These are phyloP conservation scores for Phytophthora pini DNA, from an alignment of 352 stramenopile genomes.

Conservation along the genomic window DNA sequence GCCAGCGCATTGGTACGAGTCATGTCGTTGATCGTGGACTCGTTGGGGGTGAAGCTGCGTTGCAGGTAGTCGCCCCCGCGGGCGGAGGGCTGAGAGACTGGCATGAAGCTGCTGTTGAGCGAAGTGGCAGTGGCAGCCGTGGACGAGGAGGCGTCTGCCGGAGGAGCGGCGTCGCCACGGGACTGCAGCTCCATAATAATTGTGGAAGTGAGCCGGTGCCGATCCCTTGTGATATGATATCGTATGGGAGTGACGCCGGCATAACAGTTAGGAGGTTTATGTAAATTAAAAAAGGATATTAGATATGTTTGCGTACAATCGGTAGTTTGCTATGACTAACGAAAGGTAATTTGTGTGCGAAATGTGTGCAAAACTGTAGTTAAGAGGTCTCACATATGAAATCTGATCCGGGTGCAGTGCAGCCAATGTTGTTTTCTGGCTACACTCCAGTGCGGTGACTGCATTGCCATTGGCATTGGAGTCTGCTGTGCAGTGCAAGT, in stretches of 20 bases:
- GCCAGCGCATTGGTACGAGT: slow-evolving; percentile 48
- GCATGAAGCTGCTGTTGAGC: slow-evolving; percentile 22
- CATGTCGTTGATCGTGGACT: slow-evolving; percentile 30
- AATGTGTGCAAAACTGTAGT: too few species aligned
- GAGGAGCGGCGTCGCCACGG: neutral
- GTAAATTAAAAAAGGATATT: too few species aligned
- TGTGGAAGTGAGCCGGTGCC: slow-evolving; percentile 7
- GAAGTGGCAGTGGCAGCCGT: neutral
- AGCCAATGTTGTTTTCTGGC: too few species aligned
- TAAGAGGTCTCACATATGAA: too few species aligned
- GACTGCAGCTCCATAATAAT: neutral
- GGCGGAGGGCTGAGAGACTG: slow-evolving; percentile 2
- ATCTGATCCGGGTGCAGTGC: too few species aligned
- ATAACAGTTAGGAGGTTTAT: too few species aligned
- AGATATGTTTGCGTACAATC: too few species aligned
- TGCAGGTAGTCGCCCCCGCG: slow-evolving; percentile 23
- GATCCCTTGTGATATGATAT: slow-evolving; percentile 7
- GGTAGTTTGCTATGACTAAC: too few species aligned
- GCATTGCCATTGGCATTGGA: too few species aligned
- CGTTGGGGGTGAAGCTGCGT: slow-evolving; percentile 22
- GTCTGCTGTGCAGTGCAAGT: too few species aligned
- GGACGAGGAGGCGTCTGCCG: neutral
- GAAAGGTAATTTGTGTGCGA: too few species aligned
- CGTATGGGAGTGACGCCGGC: neutral
- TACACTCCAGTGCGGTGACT: too few species aligned